Base-by-base conservation (phyloP, 306 rosid genomes). In the Quercus mongolica region DNA sequence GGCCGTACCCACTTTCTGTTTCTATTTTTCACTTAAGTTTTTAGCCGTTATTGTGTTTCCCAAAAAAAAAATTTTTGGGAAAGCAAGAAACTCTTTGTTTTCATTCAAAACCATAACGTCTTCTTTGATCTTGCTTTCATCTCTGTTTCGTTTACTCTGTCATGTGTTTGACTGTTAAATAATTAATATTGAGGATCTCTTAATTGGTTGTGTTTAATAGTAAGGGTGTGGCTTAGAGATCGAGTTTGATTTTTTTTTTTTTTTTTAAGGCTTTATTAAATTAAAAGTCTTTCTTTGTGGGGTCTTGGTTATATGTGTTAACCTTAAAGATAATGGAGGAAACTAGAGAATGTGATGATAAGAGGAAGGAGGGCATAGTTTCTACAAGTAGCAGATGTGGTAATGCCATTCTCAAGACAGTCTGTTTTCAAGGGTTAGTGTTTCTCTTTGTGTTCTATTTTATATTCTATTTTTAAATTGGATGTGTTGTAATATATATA, bases 361-460 rank as follows among this genome's bases (percentile, higher is more conserved):
- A 56, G 46, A 31, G 18, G 19, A 56, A 35, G 63, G 74, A 56
- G 41, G 62, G 63, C 46, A 25, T 62, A 14, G 65, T 71, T 55
- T 55, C 69, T 61, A 63, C 76, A 55, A 78, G 72, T 69, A 57
- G 81, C 11, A 71, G 38, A 10, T 51, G 65, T 25, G 79, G 64
- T 83, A 30, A 58, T 72, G 38, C 28, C 44, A 62, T 46, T 75
- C 71, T 30, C 65, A 76, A 74, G 71, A 61, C 62, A 28, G 77
- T 71, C 76, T 79, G 71, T 72, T 13, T 56, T 21, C 75, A 78
- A 74, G 69, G 84, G 84, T 80, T 62, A 4, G 81, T 73, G 12
- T 55, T 73, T 63, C 18, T n/a, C 62, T 19, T 56, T 31, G 38
- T 46, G 44, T 33, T 67, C 1, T 30, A 19, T 63, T 25, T 63